Percentiles rank a stretch among this genome's conserved stretches.
phyloP scores from a whole-genome alignment of 331 rosid species.

The Phaseolus coccineus region DNA sequence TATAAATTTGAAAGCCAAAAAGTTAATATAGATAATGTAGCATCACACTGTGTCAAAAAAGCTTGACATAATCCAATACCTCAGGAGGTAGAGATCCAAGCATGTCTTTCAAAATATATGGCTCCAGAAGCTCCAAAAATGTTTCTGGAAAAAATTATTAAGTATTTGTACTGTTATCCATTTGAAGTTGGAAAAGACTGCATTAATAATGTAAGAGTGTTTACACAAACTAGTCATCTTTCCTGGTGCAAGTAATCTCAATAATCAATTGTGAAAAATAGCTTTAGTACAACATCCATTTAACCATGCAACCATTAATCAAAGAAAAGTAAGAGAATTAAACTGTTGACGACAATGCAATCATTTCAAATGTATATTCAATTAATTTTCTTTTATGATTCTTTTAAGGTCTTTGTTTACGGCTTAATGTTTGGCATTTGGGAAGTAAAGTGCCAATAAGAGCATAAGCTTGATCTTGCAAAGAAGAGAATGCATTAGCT shows the following conservation, averaged over 20 bases:
- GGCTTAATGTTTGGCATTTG: slow-evolving; percentile 7
- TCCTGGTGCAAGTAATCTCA: slow-evolving; percentile 19
- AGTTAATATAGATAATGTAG: slow-evolving; percentile 12
- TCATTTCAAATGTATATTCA: slow-evolving; percentile 22
- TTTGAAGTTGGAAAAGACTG: slow-evolving; percentile 27
- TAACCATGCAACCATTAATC: slow-evolving; percentile 36
- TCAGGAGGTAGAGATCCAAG: slow-evolving; percentile 99
- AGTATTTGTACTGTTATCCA: slow-evolving; percentile 33
- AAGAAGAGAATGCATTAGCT: neutral
- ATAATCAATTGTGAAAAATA: slow-evolving; percentile 23
- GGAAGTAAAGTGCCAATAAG: slow-evolving; percentile 13
- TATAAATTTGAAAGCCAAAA: slow-evolving; percentile 22
- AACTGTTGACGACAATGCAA: slow-evolving; percentile 13
- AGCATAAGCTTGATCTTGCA: slow-evolving; percentile 23
- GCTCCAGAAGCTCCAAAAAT: slow-evolving; percentile 98
- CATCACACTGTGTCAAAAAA: slow-evolving; percentile 42
- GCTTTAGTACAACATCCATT: slow-evolving; percentile 33
- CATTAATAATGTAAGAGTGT: slow-evolving; percentile 13
- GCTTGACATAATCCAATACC: slow-evolving; percentile 60
- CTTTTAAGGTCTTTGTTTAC: neutral
- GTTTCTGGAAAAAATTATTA: slow-evolving; percentile 61
- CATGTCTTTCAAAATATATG: slow-evolving; percentile 94
- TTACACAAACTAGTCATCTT: slow-evolving; percentile 27
- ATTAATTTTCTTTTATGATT: slow-evolving; percentile 28
- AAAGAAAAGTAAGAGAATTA: neutral